Conservation (phyloP, 1,284 basidiomycete genomes). For the Ganoderma boninense region DNA sequence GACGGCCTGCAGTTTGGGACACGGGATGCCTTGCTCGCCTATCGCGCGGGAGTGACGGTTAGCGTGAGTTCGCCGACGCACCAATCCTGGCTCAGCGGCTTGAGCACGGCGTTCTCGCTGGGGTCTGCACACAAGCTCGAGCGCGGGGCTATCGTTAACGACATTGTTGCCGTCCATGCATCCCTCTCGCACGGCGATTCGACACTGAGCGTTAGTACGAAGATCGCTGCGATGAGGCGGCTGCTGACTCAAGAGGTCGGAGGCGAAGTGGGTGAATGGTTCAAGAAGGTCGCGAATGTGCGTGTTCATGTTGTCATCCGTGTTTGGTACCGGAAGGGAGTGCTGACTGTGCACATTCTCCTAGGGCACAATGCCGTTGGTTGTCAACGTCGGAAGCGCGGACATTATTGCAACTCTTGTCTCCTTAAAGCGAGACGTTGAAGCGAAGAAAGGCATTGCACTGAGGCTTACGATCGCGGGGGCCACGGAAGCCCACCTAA, state of each 20-base stretch:
- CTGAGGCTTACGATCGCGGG: slow-evolving; percentile 72
- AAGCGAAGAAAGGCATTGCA: slow-evolving; percentile 47
- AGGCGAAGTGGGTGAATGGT: slow-evolving; percentile 60
- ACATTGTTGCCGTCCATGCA: slow-evolving; percentile 61
- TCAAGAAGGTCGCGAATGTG: slow-evolving; percentile 52
- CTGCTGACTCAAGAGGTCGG: slow-evolving; percentile 60
- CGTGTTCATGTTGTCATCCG: slow-evolving; percentile 1
- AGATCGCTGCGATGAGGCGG: slow-evolving; percentile 69
- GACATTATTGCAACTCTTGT: slow-evolving; percentile 85
- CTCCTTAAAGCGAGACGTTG: slow-evolving; percentile 77
- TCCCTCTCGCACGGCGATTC: slow-evolving; percentile 47
- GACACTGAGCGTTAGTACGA: slow-evolving; percentile 64
- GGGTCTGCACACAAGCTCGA: slow-evolving; percentile 55
- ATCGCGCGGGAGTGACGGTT: slow-evolving; percentile 46
- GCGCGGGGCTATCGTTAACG: slow-evolving; percentile 56
- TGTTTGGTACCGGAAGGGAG: not conserved
- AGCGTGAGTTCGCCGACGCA: slow-evolving; percentile 56
- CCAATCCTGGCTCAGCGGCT: slow-evolving; percentile 54
- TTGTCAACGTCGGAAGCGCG: slow-evolving; percentile 66
- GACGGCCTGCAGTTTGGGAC: slow-evolving; percentile 81
- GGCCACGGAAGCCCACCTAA: slow-evolving; percentile 76
- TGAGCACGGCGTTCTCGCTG: slow-evolving; percentile 58
- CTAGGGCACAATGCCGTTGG: slow-evolving; percentile 61
- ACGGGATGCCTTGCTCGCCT: slow-evolving; percentile 70
- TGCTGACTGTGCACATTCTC: not conserved